Base-by-base conservation (phyloP, 352 stramenopile species). In the Pythium periplocum region DNA sequence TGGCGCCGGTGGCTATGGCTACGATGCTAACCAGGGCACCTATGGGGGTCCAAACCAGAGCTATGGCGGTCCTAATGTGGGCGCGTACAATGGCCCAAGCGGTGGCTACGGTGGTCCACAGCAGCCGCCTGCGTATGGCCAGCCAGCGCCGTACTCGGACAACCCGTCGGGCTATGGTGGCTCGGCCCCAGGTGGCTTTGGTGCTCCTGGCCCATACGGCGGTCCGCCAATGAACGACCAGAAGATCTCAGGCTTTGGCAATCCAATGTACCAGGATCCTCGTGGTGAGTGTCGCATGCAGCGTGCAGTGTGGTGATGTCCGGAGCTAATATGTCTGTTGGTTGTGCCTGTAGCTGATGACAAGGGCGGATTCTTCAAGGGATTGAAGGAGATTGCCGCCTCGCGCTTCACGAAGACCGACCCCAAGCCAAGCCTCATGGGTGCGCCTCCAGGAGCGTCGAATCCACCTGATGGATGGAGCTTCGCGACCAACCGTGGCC, bases 181-280 rank as follows among this genome's bases (percentile, higher is more conserved):
- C 4, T 26, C 17, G 17, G 51, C 59, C 30, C 45, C 50, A 7
- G 64, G 52, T 37, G 59, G 61, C 26, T 79, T 70, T 38, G 78
- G 66, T 60, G 73, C 49, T 4, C 68, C 67, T 9, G 61, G 59
- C 10, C 59, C 61, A 53, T 81, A 78, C 44, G 75, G 75, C 40
- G 73, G 61, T 52, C 70, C 69, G 32, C 75, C 71, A n/a, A 76
- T 80, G 51, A 79, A 83, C 58, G 75, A 90, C 43, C 64, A 86
- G 57, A 78, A 93, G 54, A 95, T 98, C 58, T 82, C 93, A 32
- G 94, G 94, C 34, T 96, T 98, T 71, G 94, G 94, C 33, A 98
- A 98, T 64, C 91, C 94, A 5, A 95, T 96, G 79, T 98, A 96
- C 62, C 75, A 91, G 48, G 92, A 98, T 64, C 87, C 92, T 34